Evolutionary conservation across 2,329 filamentous ascomycete genomes (phyloP).

Genomic region (Chaetomium strumarium): DNA sequence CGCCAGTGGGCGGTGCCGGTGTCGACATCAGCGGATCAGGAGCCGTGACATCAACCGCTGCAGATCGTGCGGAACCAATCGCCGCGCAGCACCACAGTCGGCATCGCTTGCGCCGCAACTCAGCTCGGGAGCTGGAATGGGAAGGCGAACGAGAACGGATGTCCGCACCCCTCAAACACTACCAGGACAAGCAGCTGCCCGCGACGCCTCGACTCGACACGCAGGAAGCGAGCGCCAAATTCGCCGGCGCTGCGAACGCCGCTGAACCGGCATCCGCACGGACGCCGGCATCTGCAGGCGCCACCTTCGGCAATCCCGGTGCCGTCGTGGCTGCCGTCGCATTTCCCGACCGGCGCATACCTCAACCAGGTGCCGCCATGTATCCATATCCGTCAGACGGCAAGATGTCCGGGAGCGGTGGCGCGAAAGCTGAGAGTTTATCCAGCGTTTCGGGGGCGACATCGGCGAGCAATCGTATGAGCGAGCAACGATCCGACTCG

Average conservation of each 20-base stretch:
- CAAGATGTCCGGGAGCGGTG: slow-evolving; percentile 17
- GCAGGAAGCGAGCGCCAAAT: slow-evolving; percentile 13
- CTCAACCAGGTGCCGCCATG: slow-evolving; percentile 33
- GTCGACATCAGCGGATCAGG: slow-evolving; percentile 6
- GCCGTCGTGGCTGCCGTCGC: slow-evolving; percentile 6
- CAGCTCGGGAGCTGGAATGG: not conserved
- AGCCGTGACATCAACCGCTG: slow-evolving; percentile 8
- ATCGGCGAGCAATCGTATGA: slow-evolving; percentile 39
- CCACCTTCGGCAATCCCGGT: slow-evolving; percentile 12
- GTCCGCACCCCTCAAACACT: slow-evolving; percentile 19
- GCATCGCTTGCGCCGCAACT: slow-evolving; percentile 11
- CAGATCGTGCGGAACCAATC: not conserved
- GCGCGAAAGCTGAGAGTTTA: slow-evolving; percentile 39
- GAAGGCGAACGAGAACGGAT: slow-evolving; percentile 22
- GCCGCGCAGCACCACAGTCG: not conserved
- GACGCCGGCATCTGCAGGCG: slow-evolving; percentile 20
- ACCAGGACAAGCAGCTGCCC: slow-evolving; percentile 29
- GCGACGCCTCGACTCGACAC: slow-evolving; percentile 24
- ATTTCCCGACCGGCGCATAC: slow-evolving; percentile 19
- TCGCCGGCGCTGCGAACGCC: slow-evolving; percentile 13
- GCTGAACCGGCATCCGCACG: slow-evolving; percentile 24
- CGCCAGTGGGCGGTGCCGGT: slow-evolving; percentile 8
- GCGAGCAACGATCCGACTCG: slow-evolving; percentile 40
- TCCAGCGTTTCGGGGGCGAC: slow-evolving; percentile 42
- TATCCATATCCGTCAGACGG: slow-evolving; percentile 19